Evolutionary conservation across 73 alveolate species (phyloP).

Genomic region (Diophrys appendiculata): DNA sequence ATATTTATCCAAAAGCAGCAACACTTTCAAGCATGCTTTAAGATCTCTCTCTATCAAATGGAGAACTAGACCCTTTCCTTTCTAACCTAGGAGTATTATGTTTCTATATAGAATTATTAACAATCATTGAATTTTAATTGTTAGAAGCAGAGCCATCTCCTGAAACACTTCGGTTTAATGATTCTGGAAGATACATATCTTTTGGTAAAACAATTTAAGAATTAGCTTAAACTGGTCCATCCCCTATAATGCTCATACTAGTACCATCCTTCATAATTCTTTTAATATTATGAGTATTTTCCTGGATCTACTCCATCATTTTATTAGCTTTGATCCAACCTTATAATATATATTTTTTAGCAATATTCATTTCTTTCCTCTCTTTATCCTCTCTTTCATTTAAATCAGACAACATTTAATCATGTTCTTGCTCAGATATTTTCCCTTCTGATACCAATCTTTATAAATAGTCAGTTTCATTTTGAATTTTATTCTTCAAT

Average conservation of each 20-base stretch:
- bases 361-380: conserved; percentile 35
- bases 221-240: no score
- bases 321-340: background rate
- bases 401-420: background rate
- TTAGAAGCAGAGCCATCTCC: background rate
- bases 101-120: no score
- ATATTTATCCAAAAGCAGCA: background rate
- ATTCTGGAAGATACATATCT: background rate
- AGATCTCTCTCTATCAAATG: background rate
- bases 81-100: no score
- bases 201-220: no score
- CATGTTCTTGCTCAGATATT: background rate
- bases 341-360: background rate
- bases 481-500: background rate
- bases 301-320: background rate
- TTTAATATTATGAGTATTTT: no score
- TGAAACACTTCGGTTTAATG: background rate
- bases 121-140: no score
- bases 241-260: no score
- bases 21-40: background rate
- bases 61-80: no score
- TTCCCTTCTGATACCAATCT: background rate
- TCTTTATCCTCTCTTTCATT: conserved; percentile 18
- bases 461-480: background rate
- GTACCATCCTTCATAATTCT: background rate